Percentiles rank a stretch among this genome's conserved stretches.
phyloP scores from a whole-genome alignment of 164 flowering plant species.

The Annona cherimola region DNA sequence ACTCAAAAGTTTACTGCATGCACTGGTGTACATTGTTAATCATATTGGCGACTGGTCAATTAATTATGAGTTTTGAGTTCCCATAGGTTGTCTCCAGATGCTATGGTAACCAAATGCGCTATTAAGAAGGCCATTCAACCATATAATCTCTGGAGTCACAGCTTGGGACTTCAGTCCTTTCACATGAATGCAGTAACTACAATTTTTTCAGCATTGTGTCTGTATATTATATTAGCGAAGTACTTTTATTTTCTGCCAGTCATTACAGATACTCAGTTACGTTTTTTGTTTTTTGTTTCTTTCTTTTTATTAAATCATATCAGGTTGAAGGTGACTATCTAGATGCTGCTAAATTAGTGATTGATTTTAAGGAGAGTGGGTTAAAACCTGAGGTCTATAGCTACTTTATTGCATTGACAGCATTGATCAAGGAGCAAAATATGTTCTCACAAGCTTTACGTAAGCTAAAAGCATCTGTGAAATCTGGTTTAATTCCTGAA shows the following conservation, averaged over 20 bases:
- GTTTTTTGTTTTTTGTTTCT: too few relatives aligned
- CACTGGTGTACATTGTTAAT: not conserved
- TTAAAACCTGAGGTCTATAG: slow-evolving; percentile 81
- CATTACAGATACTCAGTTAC: not conserved
- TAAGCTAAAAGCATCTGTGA: slow-evolving; percentile 54
- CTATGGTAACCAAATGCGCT: not conserved
- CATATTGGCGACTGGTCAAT: not conserved
- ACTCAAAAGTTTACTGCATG: not conserved
- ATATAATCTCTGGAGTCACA: too few relatives aligned
- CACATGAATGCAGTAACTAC: not conserved
- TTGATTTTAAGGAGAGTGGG: slow-evolving; percentile 58
- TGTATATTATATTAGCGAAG: not conserved
- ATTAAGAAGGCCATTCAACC: too few relatives aligned
- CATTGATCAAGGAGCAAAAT: slow-evolving; percentile 87
- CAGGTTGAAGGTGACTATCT: slow-evolving; percentile 73
- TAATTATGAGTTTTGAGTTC: not conserved
- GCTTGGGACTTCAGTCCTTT: too few relatives aligned
- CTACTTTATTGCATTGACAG: slow-evolving; percentile 92
- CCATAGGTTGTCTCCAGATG: not conserved
- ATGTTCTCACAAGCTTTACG: slow-evolving; percentile 74
- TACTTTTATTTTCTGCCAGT: not conserved
- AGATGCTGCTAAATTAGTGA: slow-evolving; percentile 62
- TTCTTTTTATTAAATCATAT: not conserved
- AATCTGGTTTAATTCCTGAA: slow-evolving; percentile 54
- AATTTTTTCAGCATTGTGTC: not conserved